Percentiles rank a stretch among this genome's conserved stretches.
Evolutionary conservation across 2,329 filamentous ascomycete species (phyloP).

Genomic region (Aspergillus melleus): DNA sequence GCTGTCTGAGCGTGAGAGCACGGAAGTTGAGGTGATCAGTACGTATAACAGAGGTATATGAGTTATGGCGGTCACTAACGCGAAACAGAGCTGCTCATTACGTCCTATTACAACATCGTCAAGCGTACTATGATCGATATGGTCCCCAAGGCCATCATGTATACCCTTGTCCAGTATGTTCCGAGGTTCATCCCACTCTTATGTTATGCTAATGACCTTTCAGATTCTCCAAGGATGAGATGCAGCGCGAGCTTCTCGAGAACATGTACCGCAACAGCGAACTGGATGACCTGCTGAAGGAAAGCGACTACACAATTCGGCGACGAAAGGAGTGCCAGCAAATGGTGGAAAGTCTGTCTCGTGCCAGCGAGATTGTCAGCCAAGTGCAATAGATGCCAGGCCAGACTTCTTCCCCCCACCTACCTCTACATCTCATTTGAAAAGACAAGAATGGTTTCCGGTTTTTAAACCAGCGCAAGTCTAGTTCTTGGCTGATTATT

Average conservation of each 20-base stretch:
- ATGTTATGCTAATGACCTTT: slow-evolving; percentile 11
- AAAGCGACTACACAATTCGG: slow-evolving; percentile 94
- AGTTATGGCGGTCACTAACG: slow-evolving; percentile 14
- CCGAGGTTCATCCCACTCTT: not conserved
- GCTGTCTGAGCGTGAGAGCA: slow-evolving; percentile 87
- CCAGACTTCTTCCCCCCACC: not conserved
- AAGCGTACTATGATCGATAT: slow-evolving; percentile 99
- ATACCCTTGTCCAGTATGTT: slow-evolving; percentile 89
- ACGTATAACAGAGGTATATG: slow-evolving; percentile 42
- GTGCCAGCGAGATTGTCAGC: slow-evolving; percentile 95
- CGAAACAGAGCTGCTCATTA: slow-evolving; percentile 79
- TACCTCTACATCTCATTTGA: not conserved
- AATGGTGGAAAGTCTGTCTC: slow-evolving; percentile 92
- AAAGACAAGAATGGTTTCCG: slow-evolving; percentile 15
- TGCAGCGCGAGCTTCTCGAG: slow-evolving; percentile 95
- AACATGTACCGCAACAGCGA: slow-evolving; percentile 94
- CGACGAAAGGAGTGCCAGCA: slow-evolving; percentile 97
- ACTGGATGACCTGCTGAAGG: slow-evolving; percentile 91
- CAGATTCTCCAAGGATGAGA: slow-evolving; percentile 94
- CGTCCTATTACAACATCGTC: slow-evolving; percentile 97
- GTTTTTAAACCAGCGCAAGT: slow-evolving; percentile 8
- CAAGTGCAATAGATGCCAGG: slow-evolving; percentile 56
- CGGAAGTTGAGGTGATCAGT: slow-evolving; percentile 99
- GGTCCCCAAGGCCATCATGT: slow-evolving; percentile 99
- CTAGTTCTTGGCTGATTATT: slow-evolving; percentile 10